These are phyloP conservation scores for Ambrosiella xylebori DNA, from an alignment of 2,329 filamentous ascomycete species.

Conservation along the genomic window DNA sequence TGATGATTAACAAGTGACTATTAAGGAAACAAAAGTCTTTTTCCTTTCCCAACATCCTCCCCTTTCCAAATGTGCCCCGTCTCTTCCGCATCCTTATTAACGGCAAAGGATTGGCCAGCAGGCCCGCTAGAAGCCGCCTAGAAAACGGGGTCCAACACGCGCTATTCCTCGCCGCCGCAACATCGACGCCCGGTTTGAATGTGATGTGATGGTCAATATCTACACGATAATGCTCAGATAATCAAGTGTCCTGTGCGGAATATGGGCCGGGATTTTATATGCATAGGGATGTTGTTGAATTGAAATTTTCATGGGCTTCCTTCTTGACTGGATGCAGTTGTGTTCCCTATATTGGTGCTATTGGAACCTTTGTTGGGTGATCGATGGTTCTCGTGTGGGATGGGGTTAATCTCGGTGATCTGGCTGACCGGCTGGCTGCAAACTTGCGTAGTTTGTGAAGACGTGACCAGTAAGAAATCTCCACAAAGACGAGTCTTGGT, in stretches of 20 bases:
- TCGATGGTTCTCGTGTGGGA: neutral
- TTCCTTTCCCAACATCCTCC: neutral
- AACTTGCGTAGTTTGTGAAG: no score
- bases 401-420: no score
- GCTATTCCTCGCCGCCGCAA: neutral
- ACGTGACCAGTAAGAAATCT: no score
- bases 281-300: no score
- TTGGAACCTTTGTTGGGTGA: neutral
- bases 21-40: no score
- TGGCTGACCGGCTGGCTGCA: no score
- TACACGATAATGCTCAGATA: neutral
- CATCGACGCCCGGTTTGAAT: neutral
- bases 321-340: neutral
- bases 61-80: neutral
- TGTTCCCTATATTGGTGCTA: neutral
- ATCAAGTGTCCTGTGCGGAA: neutral
- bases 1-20: no score
- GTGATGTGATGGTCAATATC: neutral
- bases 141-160: neutral
- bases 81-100: neutral
- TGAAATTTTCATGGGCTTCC: no score
- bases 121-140: neutral
- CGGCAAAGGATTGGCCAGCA: neutral
- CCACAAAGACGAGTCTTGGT: no score
- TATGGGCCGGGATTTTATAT: neutral